These are phyloP conservation scores for Saccharomycopsis hybrid DNA, from an alignment of 1,139 yeast species.

Conservation along the genomic window DNA sequence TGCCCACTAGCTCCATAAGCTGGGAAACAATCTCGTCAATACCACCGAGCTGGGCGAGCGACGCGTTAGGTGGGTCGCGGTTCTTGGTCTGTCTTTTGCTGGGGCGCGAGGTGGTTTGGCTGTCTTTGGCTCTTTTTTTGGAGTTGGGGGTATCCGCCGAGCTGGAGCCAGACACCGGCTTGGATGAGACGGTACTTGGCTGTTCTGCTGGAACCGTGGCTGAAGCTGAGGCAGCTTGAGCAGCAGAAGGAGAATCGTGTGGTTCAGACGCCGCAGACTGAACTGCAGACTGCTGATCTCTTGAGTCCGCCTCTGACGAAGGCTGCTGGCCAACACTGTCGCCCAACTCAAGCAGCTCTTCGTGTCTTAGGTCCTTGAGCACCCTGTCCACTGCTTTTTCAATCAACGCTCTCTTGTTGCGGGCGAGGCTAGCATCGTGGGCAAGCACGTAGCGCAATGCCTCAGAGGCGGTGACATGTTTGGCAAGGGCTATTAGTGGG, in stretches of 20 bases:
- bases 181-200: constrained; percentile 23
- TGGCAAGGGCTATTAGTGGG: constrained; percentile 65
- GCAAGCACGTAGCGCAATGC: constrained; percentile 48
- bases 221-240: too few species aligned
- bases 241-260: too few species aligned
- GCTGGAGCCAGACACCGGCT: constrained; percentile 22
- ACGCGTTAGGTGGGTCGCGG: constrained; percentile 63
- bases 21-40: constrained; percentile 78
- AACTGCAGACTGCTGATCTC: too few species aligned
- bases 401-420: constrained; percentile 56
- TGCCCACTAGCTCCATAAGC: constrained; percentile 80
- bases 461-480: constrained; percentile 46
- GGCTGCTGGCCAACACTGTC: too few species aligned
- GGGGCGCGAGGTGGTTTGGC: constrained; percentile 25
- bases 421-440: constrained; percentile 56
- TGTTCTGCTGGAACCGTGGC: constrained; percentile 23
- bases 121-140: constrained; percentile 32
- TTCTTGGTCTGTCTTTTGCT: constrained; percentile 45
- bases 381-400: constrained; percentile 61
- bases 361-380: constrained; percentile 50
- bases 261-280: too few species aligned
- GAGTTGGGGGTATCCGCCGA: constrained; percentile 22
- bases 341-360: constrained; percentile 20
- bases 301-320: constrained; percentile 19
- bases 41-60: constrained; percentile 79